Base-by-base conservation (phyloP, 164 flowering plant genomes). In the Magnolia officinalis region DNA sequence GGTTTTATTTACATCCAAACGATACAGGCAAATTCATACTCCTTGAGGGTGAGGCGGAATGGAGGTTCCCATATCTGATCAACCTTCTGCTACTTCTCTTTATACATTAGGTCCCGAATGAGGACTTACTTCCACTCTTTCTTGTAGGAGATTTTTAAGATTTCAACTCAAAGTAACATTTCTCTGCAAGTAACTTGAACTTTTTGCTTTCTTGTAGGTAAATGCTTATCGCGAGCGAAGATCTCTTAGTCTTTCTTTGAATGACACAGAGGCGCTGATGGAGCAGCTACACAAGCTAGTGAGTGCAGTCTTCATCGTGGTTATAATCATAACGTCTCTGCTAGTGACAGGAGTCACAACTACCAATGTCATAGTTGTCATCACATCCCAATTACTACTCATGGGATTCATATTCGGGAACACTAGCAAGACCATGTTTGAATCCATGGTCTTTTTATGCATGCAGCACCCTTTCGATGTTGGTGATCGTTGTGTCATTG, bases 381-480 rank as follows among this genome's bases (percentile, higher is more conserved):
- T 89, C 29, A 49, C 82, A 1, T 81, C 91, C 7, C 91, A 88
- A 74, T 74, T 88, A 8, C 63, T 88, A 4, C 78, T 88, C 1
- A 77, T 81, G 8, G 89, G 80, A 0, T 86, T 86, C 80, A 81
- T 86, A 75, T 88, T 90, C 68, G 79, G 78, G 71, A 87, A 86
- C 82, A 87, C 83, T 1, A 81, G 86, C 85, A 89, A 84, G 75
- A 84, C 84, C 18, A 72, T 87, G 45, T 88, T 89, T 21, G 92
- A 89, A 69, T 77, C 89, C 74, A 87, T 89, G 79, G 78, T 89
- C 49, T 89, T 89, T 49, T 85, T 89, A 58, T 89, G 88, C 58
- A 86, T 88, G 19, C 82, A 88, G 87, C 92, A 89, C 72, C 92
- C 90, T 8, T 89, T 86, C 37, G 92, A 88, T 71, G 85, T 87